Base-by-base conservation (phyloP, 768 basidiomycete species). In the Lentinula sp. region DNA sequence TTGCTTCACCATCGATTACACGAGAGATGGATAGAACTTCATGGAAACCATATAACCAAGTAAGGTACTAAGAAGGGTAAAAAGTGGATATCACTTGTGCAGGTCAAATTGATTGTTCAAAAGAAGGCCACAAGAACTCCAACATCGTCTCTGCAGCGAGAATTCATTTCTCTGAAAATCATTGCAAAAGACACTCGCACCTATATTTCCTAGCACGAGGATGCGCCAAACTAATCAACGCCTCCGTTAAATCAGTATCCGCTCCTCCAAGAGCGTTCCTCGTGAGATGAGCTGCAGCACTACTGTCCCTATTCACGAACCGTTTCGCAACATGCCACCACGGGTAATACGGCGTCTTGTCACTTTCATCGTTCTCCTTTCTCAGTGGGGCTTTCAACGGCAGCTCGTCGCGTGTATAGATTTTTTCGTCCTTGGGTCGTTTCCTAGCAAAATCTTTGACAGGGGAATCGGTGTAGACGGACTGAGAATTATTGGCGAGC, bases 221-320 rank as follows among this genome's bases (percentile, higher is more conserved):
- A 9, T 72, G 65, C 15, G 67, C 70, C 64, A 80, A 71, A 51
- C 64, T 67, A 55, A 82, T 60, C 57, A 85, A 66, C 1, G 78
- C 74, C 16, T 67, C 69, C 51, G 71, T 72, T 45, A 81, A 68
- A 64, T 81, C 76, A 20, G 65, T 52, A 67, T 82, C 74, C 4
- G 77, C 79, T 1, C 84, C 84, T 6, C 83, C 83, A 0, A 86
- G 71, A 1, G 81, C 81, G 63, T 85, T 86, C 56, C 82, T 70
- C 37, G 79, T 70, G 35, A 87, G 63, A 70, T 86, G 83, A 6
- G 76, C 77, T 0, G 78, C 76, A 23, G 76, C 77, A 61, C 82
- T 83, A n/a, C 62, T 64, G 62, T 81, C 77, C 55, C 70, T 67
- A 63, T 73, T 70, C 51, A 78, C 66, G 59, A 81, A 81, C 39